Conservation (phyloP, 768 basidiomycete genomes). For the Pilatotrama ljubarskyi region DNA sequence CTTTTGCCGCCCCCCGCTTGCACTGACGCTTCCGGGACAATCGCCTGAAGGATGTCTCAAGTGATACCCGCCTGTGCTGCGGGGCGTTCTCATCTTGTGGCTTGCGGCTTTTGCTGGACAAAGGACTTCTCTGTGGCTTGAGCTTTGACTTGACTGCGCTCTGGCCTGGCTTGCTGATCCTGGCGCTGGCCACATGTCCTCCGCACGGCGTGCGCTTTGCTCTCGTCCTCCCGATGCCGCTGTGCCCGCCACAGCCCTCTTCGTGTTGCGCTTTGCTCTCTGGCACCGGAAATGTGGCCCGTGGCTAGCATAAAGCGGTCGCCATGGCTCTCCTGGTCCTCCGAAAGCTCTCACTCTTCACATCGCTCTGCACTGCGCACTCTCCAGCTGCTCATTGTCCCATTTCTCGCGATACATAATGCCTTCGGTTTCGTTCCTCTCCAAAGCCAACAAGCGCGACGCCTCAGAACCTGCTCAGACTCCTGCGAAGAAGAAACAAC, state of each 20-base stretch:
- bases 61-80: background rate
- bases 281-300: constrained; percentile 1
- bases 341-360: background rate
- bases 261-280: background rate
- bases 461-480: background rate
- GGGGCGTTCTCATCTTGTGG: background rate
- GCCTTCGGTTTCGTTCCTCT: background rate
- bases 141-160: background rate
- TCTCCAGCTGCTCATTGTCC: constrained; percentile 1
- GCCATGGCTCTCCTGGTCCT: constrained; percentile 6
- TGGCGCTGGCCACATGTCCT: constrained; percentile 1
- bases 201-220: background rate
- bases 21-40: background rate
- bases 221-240: background rate
- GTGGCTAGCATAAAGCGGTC: constrained; percentile 1
- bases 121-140: background rate
- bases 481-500: background rate
- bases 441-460: background rate
- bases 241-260: constrained; percentile 1
- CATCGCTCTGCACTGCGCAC: background rate
- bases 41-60: background rate
- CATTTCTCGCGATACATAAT: background rate
- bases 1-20: too few relatives aligned
- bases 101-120: background rate
- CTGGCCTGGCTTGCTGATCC: background rate